Evolutionary conservation across 2,329 filamentous ascomycete species (phyloP).

Genomic region (Aspergillus luchuensis): DNA sequence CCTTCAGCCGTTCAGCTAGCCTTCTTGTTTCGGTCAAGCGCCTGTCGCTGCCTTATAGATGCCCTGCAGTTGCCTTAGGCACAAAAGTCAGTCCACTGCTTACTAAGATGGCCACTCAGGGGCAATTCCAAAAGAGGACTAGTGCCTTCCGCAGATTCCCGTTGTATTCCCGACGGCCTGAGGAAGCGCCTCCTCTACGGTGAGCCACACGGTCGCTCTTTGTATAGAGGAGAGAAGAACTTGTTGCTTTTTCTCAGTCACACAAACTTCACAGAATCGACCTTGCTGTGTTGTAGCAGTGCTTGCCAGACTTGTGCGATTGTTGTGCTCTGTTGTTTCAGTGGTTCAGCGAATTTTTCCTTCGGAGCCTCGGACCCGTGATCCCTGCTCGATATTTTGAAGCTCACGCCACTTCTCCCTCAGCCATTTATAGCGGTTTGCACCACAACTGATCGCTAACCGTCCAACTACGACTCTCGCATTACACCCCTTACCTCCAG

Average conservation of each 20-base stretch:
- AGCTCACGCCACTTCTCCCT: conserved; percentile 28
- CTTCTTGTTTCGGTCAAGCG: background rate
- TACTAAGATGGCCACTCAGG: background rate
- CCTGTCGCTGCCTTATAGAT: background rate
- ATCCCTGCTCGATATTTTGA: conserved; percentile 21
- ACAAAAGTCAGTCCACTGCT: too few species aligned
- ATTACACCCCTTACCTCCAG: conserved; percentile 9
- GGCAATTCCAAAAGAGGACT: background rate
- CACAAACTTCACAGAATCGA: background rate
- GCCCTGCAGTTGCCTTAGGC: background rate
- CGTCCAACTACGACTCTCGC: conserved; percentile 12
- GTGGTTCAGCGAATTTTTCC: conserved; percentile 14
- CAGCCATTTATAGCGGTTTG: conserved; percentile 20
- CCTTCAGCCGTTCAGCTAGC: background rate
- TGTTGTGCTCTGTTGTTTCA: background rate
- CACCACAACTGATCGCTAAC: conserved; percentile 10
- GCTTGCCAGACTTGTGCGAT: background rate
- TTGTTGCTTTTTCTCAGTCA: background rate
- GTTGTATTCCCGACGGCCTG: conserved; percentile 1
- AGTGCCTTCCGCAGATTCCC: background rate
- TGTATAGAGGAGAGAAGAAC: background rate
- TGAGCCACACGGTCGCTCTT: background rate
- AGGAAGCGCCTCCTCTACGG: background rate
- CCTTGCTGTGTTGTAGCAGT: background rate
- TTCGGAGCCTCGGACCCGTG: conserved; percentile 25